Conservation (phyloP, 257 asterid species). For the Echium plantagineum region DNA sequence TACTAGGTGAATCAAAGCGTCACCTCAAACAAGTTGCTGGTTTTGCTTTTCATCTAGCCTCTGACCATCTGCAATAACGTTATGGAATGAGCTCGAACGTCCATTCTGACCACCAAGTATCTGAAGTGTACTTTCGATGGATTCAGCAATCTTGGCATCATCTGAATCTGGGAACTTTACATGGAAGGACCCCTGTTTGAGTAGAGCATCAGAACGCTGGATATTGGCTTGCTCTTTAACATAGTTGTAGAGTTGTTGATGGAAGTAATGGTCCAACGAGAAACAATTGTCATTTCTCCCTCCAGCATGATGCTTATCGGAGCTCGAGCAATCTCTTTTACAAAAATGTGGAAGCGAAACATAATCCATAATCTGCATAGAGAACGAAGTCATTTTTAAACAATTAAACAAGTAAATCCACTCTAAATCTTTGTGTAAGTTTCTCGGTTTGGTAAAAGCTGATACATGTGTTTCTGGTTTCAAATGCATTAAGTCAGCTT, state of each 20-base stretch:
- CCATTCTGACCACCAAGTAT: slow-evolving; percentile 49
- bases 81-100: slow-evolving; percentile 27
- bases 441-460: too few relatives aligned
- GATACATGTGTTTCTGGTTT: too few relatives aligned
- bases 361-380: slow-evolving; percentile 77
- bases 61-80: slow-evolving; percentile 38
- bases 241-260: slow-evolving; percentile 55
- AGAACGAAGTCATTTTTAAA: not conserved
- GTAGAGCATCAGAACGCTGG: slow-evolving; percentile 27
- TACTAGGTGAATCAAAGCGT: too few relatives aligned
- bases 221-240: slow-evolving; percentile 49
- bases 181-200: slow-evolving; percentile 56
- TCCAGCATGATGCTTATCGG: slow-evolving; percentile 36
- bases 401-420: too few relatives aligned
- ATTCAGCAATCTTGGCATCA: slow-evolving; percentile 46
- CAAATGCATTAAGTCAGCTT: too few relatives aligned
- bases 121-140: slow-evolving; percentile 54
- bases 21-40: not conserved
- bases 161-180: slow-evolving; percentile 58
- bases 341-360: slow-evolving; percentile 87
- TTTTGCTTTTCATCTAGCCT: slow-evolving; percentile 7
- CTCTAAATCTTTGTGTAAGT: too few relatives aligned
- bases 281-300: slow-evolving; percentile 44
- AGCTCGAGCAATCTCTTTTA: slow-evolving; percentile 66
- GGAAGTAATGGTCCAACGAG: slow-evolving; percentile 65